phyloP scores from a whole-genome alignment of 768 basidiomycete species.

The Naematelia aurantialba region DNA sequence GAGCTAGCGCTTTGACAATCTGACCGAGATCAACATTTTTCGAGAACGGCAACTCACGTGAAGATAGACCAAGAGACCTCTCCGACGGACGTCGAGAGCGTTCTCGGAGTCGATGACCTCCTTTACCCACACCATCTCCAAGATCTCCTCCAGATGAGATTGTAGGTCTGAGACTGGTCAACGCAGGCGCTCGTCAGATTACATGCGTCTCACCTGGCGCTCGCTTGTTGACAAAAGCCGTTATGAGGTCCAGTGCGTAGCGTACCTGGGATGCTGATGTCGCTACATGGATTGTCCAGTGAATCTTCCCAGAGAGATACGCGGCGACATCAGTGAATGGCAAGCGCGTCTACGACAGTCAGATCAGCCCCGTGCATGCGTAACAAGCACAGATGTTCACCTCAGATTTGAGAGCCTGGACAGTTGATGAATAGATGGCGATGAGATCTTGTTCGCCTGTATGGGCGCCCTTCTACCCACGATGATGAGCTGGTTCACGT shows the following conservation, averaged over 20 bases:
- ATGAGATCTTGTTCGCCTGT: constrained; percentile 62
- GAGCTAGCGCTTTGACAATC: constrained; percentile 75
- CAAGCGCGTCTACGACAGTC: constrained; percentile 32
- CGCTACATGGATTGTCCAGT: constrained; percentile 59
- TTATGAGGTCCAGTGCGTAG: constrained; percentile 52
- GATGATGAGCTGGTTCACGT: constrained; percentile 10
- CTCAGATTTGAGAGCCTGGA: constrained; percentile 66
- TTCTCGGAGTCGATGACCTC: constrained; percentile 43
- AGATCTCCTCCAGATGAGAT: constrained; percentile 21
- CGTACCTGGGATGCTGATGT: constrained; percentile 37
- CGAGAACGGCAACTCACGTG: constrained; percentile 18
- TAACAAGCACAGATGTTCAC: constrained; percentile 51
- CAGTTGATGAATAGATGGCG: constrained; percentile 63
- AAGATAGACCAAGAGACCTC: constrained; percentile 38
- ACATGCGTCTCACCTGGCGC: constrained; percentile 57
- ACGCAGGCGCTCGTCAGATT: neutral
- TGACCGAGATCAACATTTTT: constrained; percentile 47
- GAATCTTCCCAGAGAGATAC: constrained; percentile 59
- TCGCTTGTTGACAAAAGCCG: constrained; percentile 75
- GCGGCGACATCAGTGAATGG: constrained; percentile 56
- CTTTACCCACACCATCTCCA: constrained; percentile 30
- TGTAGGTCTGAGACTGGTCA: constrained; percentile 16
- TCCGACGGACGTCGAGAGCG: constrained; percentile 16
- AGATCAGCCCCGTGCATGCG: neutral
- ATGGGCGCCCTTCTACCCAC: constrained; percentile 53